phyloP scores from a whole-genome alignment of 129 eudicot species.

The Kitagawia praeruptora region DNA sequence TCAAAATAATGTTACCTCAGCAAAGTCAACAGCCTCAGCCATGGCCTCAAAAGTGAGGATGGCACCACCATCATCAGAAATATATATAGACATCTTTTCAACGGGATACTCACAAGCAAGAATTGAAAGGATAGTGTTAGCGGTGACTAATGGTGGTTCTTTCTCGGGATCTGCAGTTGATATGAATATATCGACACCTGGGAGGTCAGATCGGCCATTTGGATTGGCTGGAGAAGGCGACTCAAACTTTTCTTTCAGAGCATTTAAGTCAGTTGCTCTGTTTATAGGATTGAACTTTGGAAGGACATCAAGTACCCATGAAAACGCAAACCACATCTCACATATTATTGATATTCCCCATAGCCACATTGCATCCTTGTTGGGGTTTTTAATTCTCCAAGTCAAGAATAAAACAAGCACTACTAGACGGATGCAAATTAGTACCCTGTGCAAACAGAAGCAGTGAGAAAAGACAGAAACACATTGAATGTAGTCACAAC shows the following conservation, averaged over 20 bases:
- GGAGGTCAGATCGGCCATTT: slow-evolving; percentile 82
- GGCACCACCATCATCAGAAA: slow-evolving; percentile 92
- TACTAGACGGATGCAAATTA: slow-evolving; percentile 51
- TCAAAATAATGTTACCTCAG: slow-evolving; percentile 32
- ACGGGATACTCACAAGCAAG: slow-evolving; percentile 86
- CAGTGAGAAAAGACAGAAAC: background rate
- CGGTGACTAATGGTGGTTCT: slow-evolving; percentile 89
- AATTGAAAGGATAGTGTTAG: slow-evolving; percentile 72
- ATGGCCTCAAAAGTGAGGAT: slow-evolving; percentile 91
- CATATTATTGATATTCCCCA: slow-evolving; percentile 73
- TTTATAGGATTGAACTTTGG: slow-evolving; percentile 88
- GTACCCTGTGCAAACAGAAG: slow-evolving; percentile 37
- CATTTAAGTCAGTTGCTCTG: slow-evolving; percentile 60
- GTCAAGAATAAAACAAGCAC: slow-evolving; percentile 38
- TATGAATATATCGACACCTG: slow-evolving; percentile 76
- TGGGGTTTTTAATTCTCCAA: slow-evolving; percentile 77
- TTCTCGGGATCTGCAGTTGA: slow-evolving; percentile 95
- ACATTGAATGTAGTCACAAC: background rate
- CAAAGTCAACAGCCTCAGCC: slow-evolving; percentile 87
- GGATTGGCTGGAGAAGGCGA: slow-evolving; percentile 51
- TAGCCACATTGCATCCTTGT: slow-evolving; percentile 73
- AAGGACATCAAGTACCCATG: slow-evolving; percentile 79
- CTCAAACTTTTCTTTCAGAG: slow-evolving; percentile 76
- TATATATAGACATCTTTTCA: slow-evolving; percentile 63
- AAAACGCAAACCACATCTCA: slow-evolving; percentile 83